Evolutionary conservation across 352 stramenopile genomes (phyloP).

Genomic region (Phytophthora citrophthora): DNA sequence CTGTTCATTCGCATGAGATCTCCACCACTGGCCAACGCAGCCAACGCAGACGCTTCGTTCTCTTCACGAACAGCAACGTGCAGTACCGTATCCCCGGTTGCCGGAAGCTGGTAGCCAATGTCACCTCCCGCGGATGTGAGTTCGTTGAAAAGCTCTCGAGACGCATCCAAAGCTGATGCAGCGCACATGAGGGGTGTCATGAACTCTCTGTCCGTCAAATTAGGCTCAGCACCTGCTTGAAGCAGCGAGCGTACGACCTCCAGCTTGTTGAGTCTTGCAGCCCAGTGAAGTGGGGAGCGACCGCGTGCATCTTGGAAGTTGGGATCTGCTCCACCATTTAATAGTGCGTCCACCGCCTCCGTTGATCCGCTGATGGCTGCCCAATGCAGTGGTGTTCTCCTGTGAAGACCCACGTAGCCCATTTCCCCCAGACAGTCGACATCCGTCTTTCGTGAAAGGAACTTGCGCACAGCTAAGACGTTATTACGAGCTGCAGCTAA

Average conservation of each 20-base stretch:
- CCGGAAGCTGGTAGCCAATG: constrained; percentile 64
- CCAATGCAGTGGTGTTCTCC: constrained; percentile 76
- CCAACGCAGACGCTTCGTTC: constrained; percentile 61
- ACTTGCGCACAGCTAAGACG: constrained; percentile 52
- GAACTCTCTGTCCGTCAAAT: constrained; percentile 42
- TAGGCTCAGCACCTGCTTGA: constrained; percentile 35
- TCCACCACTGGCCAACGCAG: constrained; percentile 56
- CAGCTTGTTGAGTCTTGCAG: constrained; percentile 57
- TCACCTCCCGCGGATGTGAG: constrained; percentile 53
- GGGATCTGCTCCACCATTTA: constrained; percentile 57
- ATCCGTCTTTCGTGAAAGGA: constrained; percentile 46
- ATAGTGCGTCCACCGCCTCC: constrained; percentile 52
- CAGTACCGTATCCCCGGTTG: constrained; percentile 63
- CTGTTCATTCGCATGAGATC: constrained; percentile 74
- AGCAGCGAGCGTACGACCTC: constrained; percentile 56
- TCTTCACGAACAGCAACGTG: constrained; percentile 67
- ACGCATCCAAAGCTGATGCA: constrained; percentile 20
- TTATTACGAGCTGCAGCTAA: constrained; percentile 60
- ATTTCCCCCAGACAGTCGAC: constrained; percentile 75
- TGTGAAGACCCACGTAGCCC: constrained; percentile 70
- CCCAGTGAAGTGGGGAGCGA: constrained; percentile 73
- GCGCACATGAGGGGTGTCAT: constrained; percentile 55
- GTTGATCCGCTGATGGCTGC: constrained; percentile 60
- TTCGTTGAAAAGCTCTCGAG: constrained; percentile 39
- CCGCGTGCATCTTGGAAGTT: constrained; percentile 73